phyloP scores from a whole-genome alignment of 148 eudicot species.

The Vaccinium vitisidaea region DNA sequence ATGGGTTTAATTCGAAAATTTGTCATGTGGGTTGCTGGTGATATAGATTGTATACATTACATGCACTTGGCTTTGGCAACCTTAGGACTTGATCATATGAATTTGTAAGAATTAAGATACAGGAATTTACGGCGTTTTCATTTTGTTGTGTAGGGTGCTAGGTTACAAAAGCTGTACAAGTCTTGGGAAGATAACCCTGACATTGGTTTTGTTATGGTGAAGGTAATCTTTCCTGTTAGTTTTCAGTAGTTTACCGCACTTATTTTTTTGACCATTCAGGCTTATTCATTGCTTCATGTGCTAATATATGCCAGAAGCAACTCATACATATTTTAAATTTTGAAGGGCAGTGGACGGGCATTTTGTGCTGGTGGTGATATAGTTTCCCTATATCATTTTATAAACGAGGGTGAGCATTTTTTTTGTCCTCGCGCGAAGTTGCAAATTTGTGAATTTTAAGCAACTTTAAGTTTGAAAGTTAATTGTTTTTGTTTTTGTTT shows the following conservation, averaged over 20 bases:
- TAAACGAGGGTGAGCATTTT: constrained; percentile 49
- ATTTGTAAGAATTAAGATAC: neutral
- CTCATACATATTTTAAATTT: constrained; percentile 22
- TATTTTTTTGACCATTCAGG: neutral
- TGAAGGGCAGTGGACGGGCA: constrained; percentile 91
- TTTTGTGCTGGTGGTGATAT: constrained; percentile 94
- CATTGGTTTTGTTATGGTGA: constrained; percentile 67
- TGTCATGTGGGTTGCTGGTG: neutral
- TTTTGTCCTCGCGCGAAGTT: neutral
- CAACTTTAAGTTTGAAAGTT: neutral
- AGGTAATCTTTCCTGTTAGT: constrained; percentile 40
- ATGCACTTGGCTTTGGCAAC: neutral
- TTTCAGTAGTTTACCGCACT: neutral
- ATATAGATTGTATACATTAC: neutral
- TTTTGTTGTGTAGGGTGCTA: constrained; percentile 46
- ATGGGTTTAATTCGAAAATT: neutral
- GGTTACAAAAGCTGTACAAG: constrained; percentile 63
- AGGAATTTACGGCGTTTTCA: neutral
- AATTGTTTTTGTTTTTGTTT: neutral
- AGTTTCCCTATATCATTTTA: constrained; percentile 46
- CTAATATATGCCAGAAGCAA: constrained; percentile 11
- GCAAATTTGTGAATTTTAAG: neutral
- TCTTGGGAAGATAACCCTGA: constrained; percentile 73
- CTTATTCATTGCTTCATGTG: neutral
- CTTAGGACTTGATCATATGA: neutral